phyloP scores from a whole-genome alignment of 106 monocot genomes.

The Iris macrosiphon region DNA sequence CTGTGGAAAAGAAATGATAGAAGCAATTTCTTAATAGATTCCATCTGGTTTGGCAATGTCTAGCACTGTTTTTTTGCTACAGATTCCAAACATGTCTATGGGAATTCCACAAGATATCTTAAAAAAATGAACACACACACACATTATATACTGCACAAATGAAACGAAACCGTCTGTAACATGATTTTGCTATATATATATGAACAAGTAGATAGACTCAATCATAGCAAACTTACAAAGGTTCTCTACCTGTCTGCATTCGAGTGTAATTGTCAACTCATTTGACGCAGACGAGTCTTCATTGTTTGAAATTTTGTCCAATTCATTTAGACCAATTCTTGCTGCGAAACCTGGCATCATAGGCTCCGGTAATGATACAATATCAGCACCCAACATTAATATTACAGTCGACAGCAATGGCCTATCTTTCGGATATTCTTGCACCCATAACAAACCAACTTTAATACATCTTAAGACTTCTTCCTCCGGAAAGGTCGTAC shows the following conservation, averaged over 20 bases:
- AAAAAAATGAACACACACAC: too few species aligned
- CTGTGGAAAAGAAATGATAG: too few species aligned
- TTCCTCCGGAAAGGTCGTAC: not conserved
- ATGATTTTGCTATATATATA: too few species aligned
- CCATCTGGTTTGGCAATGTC: too few species aligned
- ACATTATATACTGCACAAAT: too few species aligned
- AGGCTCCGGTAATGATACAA: slow-evolving; percentile 10
- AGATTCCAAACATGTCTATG: too few species aligned
- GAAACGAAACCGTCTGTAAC: too few species aligned
- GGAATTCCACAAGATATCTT: too few species aligned
- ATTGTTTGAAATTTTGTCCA: not conserved
- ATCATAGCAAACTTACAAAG: not conserved
- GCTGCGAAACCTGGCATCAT: slow-evolving; percentile 13
- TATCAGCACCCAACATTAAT: slow-evolving; percentile 20
- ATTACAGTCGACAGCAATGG: slow-evolving; percentile 16
- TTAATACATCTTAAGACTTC: slow-evolving; percentile 21
- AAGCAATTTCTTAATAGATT: too few species aligned
- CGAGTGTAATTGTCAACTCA: not conserved
- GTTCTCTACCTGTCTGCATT: not conserved
- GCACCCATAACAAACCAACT: slow-evolving; percentile 27
- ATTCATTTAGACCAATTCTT: not conserved
- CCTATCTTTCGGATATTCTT: slow-evolving; percentile 16
- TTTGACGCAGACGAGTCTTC: not conserved
- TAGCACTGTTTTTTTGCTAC: too few species aligned
- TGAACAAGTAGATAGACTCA: too few species aligned